phyloP scores from a whole-genome alignment of 176 grass and related monocot species.

The Cenchrus purpureus region DNA sequence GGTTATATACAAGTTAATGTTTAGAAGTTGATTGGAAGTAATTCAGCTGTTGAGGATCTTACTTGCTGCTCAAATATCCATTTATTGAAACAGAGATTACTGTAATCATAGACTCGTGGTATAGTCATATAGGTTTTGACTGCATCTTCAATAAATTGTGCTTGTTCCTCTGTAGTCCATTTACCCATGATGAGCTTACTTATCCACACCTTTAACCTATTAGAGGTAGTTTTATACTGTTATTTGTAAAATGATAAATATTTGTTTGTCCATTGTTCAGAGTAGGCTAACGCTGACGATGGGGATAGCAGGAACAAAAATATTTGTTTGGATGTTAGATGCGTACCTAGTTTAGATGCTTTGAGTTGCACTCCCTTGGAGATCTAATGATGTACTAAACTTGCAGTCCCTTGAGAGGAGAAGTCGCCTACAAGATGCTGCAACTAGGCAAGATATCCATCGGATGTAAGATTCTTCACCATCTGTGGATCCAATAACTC shows the following conservation, averaged over 20 bases:
- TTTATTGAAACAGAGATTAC: neutral
- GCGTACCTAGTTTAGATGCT: neutral
- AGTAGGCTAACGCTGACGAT: neutral
- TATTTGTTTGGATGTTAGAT: neutral
- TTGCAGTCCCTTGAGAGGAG: constrained; percentile 64
- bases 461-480: constrained; percentile 37
- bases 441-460: constrained; percentile 51
- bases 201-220: too few species aligned
- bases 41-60: neutral
- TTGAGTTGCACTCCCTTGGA: neutral
- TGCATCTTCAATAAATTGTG: neutral
- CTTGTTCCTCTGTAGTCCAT: neutral
- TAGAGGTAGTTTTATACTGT: neutral
- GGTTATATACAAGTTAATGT: neutral
- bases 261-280: neutral
- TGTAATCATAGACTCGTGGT: neutral
- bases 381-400: neutral
- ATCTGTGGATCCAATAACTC: constrained; percentile 34
- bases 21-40: neutral
- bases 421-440: constrained; percentile 47
- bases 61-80: neutral
- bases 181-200: too few species aligned
- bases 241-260: neutral
- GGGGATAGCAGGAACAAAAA: neutral
- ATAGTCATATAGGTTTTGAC: neutral